Base-by-base conservation (phyloP, 495 filamentous ascomycete species). In the Glutinoglossum americanum region DNA sequence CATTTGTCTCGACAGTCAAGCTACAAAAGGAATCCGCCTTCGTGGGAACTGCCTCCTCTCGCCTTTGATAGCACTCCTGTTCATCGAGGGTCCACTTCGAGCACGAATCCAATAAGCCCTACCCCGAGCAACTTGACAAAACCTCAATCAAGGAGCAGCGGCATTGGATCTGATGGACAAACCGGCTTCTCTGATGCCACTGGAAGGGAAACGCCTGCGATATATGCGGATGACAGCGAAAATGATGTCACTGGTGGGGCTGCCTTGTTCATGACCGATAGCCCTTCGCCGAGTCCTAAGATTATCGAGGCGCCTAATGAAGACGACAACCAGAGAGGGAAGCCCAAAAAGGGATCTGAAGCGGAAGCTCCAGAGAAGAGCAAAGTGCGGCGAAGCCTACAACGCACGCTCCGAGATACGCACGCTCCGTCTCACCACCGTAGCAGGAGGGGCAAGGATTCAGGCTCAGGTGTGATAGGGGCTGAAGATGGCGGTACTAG, bases 371-470 rank as follows among this genome's bases (percentile, higher is more conserved):
- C 45, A 62, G 76, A 80, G 48, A 74, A 71, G 55, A 73, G 66
- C 63, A 89, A 80, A 57, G 80, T 84, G 35, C 84, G 92, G 17
- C 86, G 87, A 57, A 93, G 89, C 68, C 73, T 98, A n/a, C 89
- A 95, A 62, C 82, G 89, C 48, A 94, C 89, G n/a, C 75, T 98
- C 9, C 80, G 92, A 56, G 90, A 96, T 59, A 77, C 82, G 15
- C 82, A 85, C 62, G 73, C 82, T 35, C 69, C 74, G 39, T 66
- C 70, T 45, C 81, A 87, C 62, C 77, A 79, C 62, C 77, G 84
- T 10, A 81, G 82, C 63, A 81, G 78, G 63, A 92, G 84, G 64
- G 86, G 83, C 25, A 85, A 79, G 64, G 85, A 87, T 51, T 84
- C 85, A 0, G 69, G 75, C 2, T 80, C 84, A 17, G 80, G 78